Evolutionary conservation across 495 filamentous ascomycete species (phyloP).

Genomic region (Tuber brumale): DNA sequence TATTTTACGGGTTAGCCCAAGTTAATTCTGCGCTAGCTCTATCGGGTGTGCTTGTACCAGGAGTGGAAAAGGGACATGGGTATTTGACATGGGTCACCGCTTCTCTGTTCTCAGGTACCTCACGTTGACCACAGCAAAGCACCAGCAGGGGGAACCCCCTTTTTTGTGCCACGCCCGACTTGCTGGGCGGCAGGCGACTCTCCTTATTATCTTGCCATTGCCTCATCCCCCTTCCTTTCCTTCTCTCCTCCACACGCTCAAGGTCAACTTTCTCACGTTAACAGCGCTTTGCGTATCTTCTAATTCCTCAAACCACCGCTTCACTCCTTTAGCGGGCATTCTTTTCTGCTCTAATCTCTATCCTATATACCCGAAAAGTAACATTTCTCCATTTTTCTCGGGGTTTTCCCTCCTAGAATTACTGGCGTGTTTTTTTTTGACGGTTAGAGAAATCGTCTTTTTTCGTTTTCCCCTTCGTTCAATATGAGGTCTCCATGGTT

Average conservation of each 20-base stretch:
- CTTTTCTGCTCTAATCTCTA: slow-evolving; percentile 51
- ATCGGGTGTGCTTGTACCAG: background rate
- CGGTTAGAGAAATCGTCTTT: slow-evolving; percentile 19
- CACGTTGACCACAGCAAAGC: background rate
- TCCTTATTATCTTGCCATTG: slow-evolving; percentile 34
- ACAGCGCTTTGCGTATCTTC: slow-evolving; percentile 28
- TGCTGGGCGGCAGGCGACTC: slow-evolving; percentile 26
- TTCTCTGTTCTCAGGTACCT: background rate
- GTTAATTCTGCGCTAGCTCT: background rate
- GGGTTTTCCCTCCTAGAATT: slow-evolving; percentile 4
- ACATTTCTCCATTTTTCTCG: slow-evolving; percentile 23
- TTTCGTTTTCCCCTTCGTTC: slow-evolving; percentile 21
- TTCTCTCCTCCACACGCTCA: slow-evolving; percentile 27
- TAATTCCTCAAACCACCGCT: slow-evolving; percentile 62
- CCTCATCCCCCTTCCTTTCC: slow-evolving; percentile 12
- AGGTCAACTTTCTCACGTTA: slow-evolving; percentile 24
- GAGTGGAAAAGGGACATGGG: background rate
- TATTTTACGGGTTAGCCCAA: background rate
- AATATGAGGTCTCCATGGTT: slow-evolving; percentile 48
- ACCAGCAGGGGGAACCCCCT: slow-evolving; percentile 18
- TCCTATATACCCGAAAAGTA: slow-evolving; percentile 43
- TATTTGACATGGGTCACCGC: background rate
- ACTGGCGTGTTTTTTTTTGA: slow-evolving; percentile 31
- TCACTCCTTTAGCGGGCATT: slow-evolving; percentile 97
- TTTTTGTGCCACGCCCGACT: slow-evolving; percentile 26